A percentile compares a stretch with the other conserved stretches of the same genome.
phyloP scores from a whole-genome alignment of 768 basidiomycete genomes.

The Lyophyllum atratum region DNA sequence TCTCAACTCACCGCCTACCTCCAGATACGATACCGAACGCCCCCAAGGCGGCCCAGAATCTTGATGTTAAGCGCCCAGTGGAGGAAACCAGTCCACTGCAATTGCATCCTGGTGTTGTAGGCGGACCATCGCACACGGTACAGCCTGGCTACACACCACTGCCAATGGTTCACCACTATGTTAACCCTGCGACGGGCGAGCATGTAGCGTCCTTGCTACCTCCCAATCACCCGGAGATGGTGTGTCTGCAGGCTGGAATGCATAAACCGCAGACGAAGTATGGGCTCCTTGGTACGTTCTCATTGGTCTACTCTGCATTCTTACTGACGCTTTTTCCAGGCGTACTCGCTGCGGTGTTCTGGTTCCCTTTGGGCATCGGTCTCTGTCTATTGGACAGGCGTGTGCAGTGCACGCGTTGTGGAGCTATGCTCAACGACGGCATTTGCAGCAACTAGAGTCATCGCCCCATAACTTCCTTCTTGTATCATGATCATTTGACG shows the following conservation, averaged over 20 bases:
- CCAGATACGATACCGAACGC: not conserved
- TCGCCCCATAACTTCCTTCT: not conserved
- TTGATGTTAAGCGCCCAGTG: constrained; percentile 9
- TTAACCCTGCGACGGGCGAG: constrained; percentile 61
- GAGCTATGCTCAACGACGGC: constrained; percentile 43
- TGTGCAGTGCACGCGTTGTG: constrained; percentile 62
- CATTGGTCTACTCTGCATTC: not conserved
- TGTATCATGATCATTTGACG: not conserved
- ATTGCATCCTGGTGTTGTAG: constrained; percentile 9
- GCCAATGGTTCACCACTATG: constrained; percentile 68
- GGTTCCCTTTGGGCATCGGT: constrained; percentile 85
- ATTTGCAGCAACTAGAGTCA: constrained; percentile 38
- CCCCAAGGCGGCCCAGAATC: constrained; percentile 1
- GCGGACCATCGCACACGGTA: constrained; percentile 22
- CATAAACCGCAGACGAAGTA: constrained; percentile 66
- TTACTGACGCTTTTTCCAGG: constrained; percentile 41
- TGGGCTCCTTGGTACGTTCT: constrained; percentile 65
- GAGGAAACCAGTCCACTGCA: constrained; percentile 4
- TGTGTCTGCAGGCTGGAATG: constrained; percentile 77
- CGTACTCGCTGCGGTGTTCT: constrained; percentile 77
- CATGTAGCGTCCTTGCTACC: constrained; percentile 64
- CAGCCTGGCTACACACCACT: constrained; percentile 18
- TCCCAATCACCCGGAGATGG: constrained; percentile 81
- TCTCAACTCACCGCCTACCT: not conserved
- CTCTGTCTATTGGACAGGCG: constrained; percentile 75